These are phyloP conservation scores for Kwoniella botswanensis DNA, from an alignment of 768 basidiomycete genomes.

Conservation along the genomic window DNA sequence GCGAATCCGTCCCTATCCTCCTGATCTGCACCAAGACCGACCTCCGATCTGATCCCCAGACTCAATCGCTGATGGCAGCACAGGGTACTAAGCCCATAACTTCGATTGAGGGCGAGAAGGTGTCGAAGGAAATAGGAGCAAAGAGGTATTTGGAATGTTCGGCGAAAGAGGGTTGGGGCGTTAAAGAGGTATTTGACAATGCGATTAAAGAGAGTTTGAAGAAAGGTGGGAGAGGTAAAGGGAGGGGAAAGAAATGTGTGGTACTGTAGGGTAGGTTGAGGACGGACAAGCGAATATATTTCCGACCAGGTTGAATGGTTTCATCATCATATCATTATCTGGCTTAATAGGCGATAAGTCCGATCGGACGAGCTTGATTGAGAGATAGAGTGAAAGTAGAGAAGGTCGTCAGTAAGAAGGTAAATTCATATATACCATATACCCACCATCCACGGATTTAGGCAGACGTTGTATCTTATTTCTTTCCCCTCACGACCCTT, in stretches of 20 bases:
- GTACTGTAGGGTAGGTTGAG: conserved; percentile 60
- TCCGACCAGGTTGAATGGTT: too few species aligned
- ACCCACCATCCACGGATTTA: neutral
- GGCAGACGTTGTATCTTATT: neutral
- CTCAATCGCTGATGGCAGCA: conserved; percentile 66
- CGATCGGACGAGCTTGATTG: neutral
- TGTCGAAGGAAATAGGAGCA: conserved; percentile 91
- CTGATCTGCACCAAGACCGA: conserved; percentile 58
- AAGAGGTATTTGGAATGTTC: conserved; percentile 87
- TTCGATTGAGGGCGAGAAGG: conserved; percentile 76
- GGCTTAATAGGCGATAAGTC: too few species aligned
- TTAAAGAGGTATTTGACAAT: conserved; percentile 87
- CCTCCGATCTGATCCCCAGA: conserved; percentile 53
- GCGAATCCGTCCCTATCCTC: conserved; percentile 55
- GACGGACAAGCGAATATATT: neutral
- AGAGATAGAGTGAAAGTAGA: neutral
- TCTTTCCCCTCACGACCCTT: neutral
- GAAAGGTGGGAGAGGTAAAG: conserved; percentile 74
- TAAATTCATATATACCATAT: neutral
- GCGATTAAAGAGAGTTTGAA: conserved; percentile 86
- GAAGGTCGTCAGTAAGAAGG: too few species aligned
- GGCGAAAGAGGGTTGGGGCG: conserved; percentile 86
- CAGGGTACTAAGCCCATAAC: conserved; percentile 77
- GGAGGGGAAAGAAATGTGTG: conserved; percentile 74
- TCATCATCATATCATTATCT: too few species aligned